Evolutionary conservation across 495 filamentous ascomycete genomes (phyloP), one percentile per base, ranked within the genome.

Genomic region (Acidomyces sp.): DNA sequence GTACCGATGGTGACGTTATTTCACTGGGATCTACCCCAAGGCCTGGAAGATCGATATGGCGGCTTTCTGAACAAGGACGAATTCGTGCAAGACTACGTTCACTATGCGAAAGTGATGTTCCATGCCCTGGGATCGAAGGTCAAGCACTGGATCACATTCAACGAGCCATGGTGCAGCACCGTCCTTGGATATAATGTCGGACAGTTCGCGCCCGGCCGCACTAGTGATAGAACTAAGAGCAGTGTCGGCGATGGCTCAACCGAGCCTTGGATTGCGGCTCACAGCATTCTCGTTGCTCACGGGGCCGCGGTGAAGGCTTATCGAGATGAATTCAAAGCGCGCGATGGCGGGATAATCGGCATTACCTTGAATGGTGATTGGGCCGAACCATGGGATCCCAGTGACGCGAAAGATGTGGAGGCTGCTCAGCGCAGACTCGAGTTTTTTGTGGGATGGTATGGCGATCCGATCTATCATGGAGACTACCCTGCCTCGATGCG

Each of bases 381-480:
- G 50, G 55, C 52, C 21, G 55, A 61, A 33, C 50, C 53, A 11
- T 51, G 53, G 55, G 57, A 58, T 34, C 44, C 52, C 33, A 39
- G 56, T 22, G 57, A 58, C 54, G 67, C 69, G 11, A 54, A 55
- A 18, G 72, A 76, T 46, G 62, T 74, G 37, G 72, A 72, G 56
- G 74, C 76, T 6, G 69, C 67, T 51, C 62, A 76, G 55, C 68
- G 71, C 53, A 75, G 76, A 59, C 68, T 78, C 45, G 75, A 79
- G 55, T 78, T 78, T 51, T 86, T 78, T 64, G 77, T 85, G 43
- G 49, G 44, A 11, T 56, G 53, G 55, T 60, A 50, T 34, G 50
- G 43, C 10, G 46, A 55, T 23, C 53, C 57, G 10, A 43, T 48
- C 13, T 60, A 58, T 53, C 56, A 43, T 11, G 55, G 55, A 23